Conservation (phyloP, 805 yeast genomes). For the Candida xiaguanensis region DNA sequence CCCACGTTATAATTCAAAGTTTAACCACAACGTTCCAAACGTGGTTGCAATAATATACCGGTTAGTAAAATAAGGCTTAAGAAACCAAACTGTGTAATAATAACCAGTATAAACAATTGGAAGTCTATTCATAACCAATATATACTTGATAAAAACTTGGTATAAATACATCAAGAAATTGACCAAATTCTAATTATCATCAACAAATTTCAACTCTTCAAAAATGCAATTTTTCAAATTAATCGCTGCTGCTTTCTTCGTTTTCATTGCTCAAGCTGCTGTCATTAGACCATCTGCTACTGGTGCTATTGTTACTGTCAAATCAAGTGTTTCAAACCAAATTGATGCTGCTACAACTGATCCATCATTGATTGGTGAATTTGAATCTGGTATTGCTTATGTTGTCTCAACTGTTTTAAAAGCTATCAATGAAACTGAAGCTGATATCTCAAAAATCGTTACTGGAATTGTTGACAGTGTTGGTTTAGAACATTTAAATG, state of each 20-base stretch:
- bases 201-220: not conserved
- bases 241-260: not conserved
- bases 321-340: not conserved
- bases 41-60: too few relatives aligned
- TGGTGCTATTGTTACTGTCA: not conserved
- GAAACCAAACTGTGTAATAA: too few relatives aligned
- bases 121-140: too few relatives aligned
- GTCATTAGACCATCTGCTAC: not conserved
- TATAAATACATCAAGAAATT: not conserved
- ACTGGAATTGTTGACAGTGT: not conserved
- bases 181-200: not conserved
- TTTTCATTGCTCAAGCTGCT: not conserved
- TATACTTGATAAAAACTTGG: too few relatives aligned
- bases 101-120: too few relatives aligned
- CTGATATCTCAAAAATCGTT: not conserved
- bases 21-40: too few relatives aligned
- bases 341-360: not conserved
- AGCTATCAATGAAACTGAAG: not conserved
- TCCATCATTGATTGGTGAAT: not conserved
- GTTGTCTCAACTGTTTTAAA: not conserved
- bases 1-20: too few relatives aligned
- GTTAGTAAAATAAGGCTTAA: too few relatives aligned
- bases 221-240: not conserved
- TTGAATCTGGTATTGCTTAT: slow-evolving; percentile 1
- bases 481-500: not conserved